Base-by-base conservation (phyloP, 2,329 filamentous ascomycete species). In the Alternaria sp. region DNA sequence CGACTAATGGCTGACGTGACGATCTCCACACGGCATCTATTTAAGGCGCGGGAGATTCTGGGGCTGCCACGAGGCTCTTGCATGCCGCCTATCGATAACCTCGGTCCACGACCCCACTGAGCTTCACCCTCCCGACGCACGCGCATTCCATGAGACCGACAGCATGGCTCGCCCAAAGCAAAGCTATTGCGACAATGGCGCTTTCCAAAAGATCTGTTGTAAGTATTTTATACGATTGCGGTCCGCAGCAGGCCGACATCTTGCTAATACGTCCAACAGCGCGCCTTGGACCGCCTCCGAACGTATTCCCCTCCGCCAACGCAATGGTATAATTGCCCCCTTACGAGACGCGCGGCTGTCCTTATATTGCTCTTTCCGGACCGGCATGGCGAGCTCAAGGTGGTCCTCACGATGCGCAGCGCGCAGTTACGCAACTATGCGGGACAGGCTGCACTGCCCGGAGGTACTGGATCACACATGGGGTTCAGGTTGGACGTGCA, bases 361-460 rank as follows among this genome's bases (percentile, higher is more conserved):
- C 83, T 98, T 58, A 87, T 98, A 53, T 86, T 98, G 56, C 86
- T 98, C 2, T 97, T 96, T 78, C 93, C 94, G 37, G 95, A 97
- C 79, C 87, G 87, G 46, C 84, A 87, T 66, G 95, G 95, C 44
- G 92, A 97, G 70, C 83, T 98, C 63, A 87, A 86, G 65, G 87
- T 89, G 10, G 87, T 90, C 15, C 82, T 90, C 56, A 90, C 88
- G 4, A 88, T 90, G 76, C 83, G 88, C 61, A 85, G 87, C 50
- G 84, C 84, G 58, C 87, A 84, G 28, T 77, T 90, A 63, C 87
- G 84, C 73, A 88, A 85, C 64, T 90, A 86, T 84, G 80, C 68
- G 71, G 93, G 93, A 23, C 93, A 97, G 75, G 94, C 92, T 21
- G 94, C 94, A 33, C 88, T 97, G 58, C 93, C 94, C 0, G 93